These are phyloP conservation scores for Psidium guajava DNA, from an alignment of 345 rosid genomes.

Conservation along the genomic window DNA sequence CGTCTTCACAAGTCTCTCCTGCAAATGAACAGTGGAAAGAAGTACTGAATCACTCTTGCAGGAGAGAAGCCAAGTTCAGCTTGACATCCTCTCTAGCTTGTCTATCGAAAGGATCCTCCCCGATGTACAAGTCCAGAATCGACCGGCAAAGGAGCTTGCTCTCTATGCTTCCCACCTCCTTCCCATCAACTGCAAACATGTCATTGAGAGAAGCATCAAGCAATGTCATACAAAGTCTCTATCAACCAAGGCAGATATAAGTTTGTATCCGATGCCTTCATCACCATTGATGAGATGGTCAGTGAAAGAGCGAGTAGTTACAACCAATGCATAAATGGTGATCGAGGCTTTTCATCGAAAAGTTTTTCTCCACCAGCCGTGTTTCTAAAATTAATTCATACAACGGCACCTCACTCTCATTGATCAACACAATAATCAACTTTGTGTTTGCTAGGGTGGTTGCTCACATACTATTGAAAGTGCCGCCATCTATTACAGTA, in stretches of 20 bases:
- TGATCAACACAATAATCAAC: neutral
- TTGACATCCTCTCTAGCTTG: constrained; percentile 65
- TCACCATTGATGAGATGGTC: neutral
- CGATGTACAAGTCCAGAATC: constrained; percentile 68
- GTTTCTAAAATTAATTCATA: neutral
- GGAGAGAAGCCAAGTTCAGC: constrained; percentile 40
- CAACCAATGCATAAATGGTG: neutral
- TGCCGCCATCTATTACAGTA: neutral
- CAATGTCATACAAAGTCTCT: neutral
- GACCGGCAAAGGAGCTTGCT: constrained; percentile 73
- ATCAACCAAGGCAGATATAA: neutral
- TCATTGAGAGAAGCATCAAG: neutral
- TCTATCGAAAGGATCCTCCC: constrained; percentile 70
- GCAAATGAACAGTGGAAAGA: neutral
- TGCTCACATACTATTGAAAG: neutral
- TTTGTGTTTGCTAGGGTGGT: neutral
- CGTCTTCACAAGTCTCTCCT: neutral
- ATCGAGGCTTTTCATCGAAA: neutral
- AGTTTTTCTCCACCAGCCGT: neutral
- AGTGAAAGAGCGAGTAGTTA: neutral
- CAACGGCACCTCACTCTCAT: neutral
- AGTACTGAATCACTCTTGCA: neutral
- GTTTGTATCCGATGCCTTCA: neutral
- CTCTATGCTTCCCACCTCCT: constrained; percentile 65
- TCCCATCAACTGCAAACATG: constrained; percentile 48